phyloP scores from a whole-genome alignment of 140 eudicot species.

The Oenanthe javanica region DNA sequence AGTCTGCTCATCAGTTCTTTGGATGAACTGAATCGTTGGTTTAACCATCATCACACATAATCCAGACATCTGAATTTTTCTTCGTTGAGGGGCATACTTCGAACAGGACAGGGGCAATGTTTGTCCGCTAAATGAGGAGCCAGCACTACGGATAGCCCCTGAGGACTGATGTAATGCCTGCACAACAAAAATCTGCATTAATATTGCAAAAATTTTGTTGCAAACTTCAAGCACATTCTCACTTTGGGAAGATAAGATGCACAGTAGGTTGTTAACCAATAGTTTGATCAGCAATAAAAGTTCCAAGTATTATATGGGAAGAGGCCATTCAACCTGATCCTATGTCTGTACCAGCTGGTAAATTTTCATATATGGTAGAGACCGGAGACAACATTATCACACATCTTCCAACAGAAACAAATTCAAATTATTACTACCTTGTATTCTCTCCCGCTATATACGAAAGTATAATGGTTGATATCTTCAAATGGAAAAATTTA shows the following conservation, averaged over 20 bases:
- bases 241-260: not conserved
- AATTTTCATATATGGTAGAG: no score
- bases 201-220: not conserved
- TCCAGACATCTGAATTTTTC: conserved; percentile 23
- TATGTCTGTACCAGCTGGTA: not conserved
- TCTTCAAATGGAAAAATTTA: not conserved
- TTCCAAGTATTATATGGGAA: not conserved
- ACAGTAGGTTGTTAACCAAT: not conserved
- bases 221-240: not conserved
- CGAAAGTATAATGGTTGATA: not conserved
- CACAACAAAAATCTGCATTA: conserved; percentile 3
- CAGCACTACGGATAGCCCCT: conserved; percentile 29
- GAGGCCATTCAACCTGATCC: not conserved
- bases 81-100: conserved; percentile 18
- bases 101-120: conserved; percentile 29
- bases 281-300: not conserved
- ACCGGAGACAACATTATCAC: no score
- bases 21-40: conserved; percentile 91
- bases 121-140: conserved; percentile 60
- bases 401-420: not conserved
- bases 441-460: not conserved
- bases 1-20: conserved; percentile 87
- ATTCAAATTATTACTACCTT: not conserved
- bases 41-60: conserved; percentile 50
- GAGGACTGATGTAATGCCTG: conserved; percentile 39